Percentiles rank a stretch among this genome's conserved stretches.
phyloP scores from a whole-genome alignment of 768 basidiomycete genomes.

The Xerocomellus chrysenteron region DNA sequence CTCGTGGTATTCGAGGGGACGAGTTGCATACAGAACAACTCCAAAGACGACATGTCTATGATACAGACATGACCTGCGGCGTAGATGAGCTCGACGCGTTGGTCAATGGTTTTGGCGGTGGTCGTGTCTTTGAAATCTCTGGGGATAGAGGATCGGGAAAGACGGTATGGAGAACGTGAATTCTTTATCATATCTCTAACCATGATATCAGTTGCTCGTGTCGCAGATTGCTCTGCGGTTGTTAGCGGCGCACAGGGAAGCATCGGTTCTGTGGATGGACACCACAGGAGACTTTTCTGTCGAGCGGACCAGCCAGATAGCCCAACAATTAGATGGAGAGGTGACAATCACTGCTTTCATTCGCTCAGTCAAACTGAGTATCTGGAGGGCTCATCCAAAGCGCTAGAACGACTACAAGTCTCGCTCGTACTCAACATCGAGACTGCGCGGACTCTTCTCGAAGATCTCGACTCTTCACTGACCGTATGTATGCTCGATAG shows the following conservation, averaged over 20 bases:
- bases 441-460: constrained; percentile 49
- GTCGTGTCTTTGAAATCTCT: constrained; percentile 64
- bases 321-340: constrained; percentile 30
- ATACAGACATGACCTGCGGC: constrained; percentile 32
- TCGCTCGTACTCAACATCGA: constrained; percentile 60
- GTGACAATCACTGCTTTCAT: constrained; percentile 18
- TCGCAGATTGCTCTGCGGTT: constrained; percentile 57
- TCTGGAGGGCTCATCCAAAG: constrained; percentile 29
- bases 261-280: constrained; percentile 66
- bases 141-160: constrained; percentile 67
- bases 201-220: constrained; percentile 52
- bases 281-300: constrained; percentile 65
- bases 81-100: constrained; percentile 51
- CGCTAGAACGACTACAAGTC: constrained; percentile 58
- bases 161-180: constrained; percentile 47
- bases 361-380: constrained; percentile 3
- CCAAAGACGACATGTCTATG: constrained; percentile 11
- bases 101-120: constrained; percentile 48
- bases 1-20: constrained; percentile 39
- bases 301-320: constrained; percentile 42
- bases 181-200: background rate
- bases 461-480: constrained; percentile 37
- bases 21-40: constrained; percentile 20
- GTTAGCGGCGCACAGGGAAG: constrained; percentile 39
- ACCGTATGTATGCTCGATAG: constrained; percentile 21